phyloP scores from a whole-genome alignment of 2,329 filamentous ascomycete genomes.

The Xylariaceae sp. region DNA sequence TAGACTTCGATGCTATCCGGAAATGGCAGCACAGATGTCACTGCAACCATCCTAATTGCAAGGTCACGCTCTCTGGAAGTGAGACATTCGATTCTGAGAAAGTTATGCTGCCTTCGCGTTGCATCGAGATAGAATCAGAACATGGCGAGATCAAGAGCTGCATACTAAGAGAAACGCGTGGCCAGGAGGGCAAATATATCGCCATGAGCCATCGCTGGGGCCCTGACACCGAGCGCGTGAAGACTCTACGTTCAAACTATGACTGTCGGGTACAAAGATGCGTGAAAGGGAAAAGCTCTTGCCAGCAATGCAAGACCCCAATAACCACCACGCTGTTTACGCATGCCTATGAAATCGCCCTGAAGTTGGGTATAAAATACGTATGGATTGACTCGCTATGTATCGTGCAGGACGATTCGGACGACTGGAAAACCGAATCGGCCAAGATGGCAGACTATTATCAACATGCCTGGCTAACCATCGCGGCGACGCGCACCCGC shows the following conservation, averaged over 20 bases:
- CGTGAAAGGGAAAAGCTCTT: slow-evolving; percentile 1
- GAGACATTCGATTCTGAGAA: slow-evolving; percentile 6
- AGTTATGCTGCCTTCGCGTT: slow-evolving; percentile 6
- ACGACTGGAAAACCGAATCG: slow-evolving; percentile 10
- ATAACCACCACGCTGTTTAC: slow-evolving; percentile 3
- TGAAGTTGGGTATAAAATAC: slow-evolving; percentile 3
- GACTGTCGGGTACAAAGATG: slow-evolving; percentile 3
- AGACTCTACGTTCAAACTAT: slow-evolving; percentile 7
- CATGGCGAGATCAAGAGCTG: slow-evolving; percentile 1
- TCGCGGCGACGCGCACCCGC: slow-evolving; percentile 3
- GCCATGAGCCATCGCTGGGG: slow-evolving; percentile 11
- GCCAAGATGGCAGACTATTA: slow-evolving; percentile 12
- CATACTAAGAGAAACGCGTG: slow-evolving; percentile 4
- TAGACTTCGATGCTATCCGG: slow-evolving; percentile 2
- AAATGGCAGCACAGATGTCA: slow-evolving; percentile 7
- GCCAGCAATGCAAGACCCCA: slow-evolving; percentile 1
- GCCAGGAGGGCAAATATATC: slow-evolving; percentile 9
- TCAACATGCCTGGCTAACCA: slow-evolving; percentile 11
- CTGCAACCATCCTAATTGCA: slow-evolving; percentile 4
- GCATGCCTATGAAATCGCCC: slow-evolving; percentile 2
- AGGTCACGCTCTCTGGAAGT: slow-evolving; percentile 7
- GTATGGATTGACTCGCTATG: slow-evolving; percentile 8
- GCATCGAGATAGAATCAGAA: slow-evolving; percentile 8
- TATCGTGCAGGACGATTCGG: slow-evolving; percentile 5
- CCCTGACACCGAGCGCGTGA: slow-evolving; percentile 4